These are phyloP conservation scores for Saccharomyces hybrid DNA, from an alignment of 1,139 yeast genomes.

Conservation along the genomic window DNA sequence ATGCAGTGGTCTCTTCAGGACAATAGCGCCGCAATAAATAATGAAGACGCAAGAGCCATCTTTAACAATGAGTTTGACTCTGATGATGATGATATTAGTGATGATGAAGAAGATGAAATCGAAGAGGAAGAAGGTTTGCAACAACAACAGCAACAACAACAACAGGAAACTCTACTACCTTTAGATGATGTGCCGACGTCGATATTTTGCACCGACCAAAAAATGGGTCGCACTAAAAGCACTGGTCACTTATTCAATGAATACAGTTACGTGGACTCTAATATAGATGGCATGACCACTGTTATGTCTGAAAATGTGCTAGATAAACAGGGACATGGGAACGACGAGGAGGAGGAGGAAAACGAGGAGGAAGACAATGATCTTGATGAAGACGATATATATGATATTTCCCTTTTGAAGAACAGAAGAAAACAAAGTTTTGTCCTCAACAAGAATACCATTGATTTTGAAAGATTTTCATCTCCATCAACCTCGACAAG, in stretches of 20 bases:
- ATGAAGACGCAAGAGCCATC: slow-evolving; percentile 33
- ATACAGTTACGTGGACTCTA: slow-evolving; percentile 36
- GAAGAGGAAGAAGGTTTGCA: background rate
- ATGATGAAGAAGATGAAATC: slow-evolving; percentile 34
- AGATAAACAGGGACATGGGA: background rate
- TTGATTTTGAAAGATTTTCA: slow-evolving; percentile 5
- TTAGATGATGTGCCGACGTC: background rate
- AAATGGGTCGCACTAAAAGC: slow-evolving; percentile 10
- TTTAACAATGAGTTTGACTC: slow-evolving; percentile 41
- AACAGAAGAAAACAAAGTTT: slow-evolving; percentile 19
- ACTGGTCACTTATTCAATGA: slow-evolving; percentile 37
- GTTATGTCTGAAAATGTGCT: background rate
- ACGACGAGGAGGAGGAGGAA: slow-evolving; percentile 2
- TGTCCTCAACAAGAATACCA: slow-evolving; percentile 9
- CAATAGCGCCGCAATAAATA: slow-evolving; percentile 27
- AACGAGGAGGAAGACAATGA: slow-evolving; percentile 14
- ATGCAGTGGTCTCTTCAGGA: slow-evolving; percentile 33
- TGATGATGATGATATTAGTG: slow-evolving; percentile 28
- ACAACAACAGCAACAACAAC: background rate
- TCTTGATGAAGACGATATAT: slow-evolving; percentile 16
- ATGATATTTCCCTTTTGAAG: slow-evolving; percentile 22
- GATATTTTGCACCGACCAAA: background rate
- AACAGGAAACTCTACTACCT: background rate
- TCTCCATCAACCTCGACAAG: slow-evolving; percentile 5
- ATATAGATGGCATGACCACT: slow-evolving; percentile 4